Conservation (phyloP, 1,284 basidiomycete genomes). For the Porogramme epimiltina region DNA sequence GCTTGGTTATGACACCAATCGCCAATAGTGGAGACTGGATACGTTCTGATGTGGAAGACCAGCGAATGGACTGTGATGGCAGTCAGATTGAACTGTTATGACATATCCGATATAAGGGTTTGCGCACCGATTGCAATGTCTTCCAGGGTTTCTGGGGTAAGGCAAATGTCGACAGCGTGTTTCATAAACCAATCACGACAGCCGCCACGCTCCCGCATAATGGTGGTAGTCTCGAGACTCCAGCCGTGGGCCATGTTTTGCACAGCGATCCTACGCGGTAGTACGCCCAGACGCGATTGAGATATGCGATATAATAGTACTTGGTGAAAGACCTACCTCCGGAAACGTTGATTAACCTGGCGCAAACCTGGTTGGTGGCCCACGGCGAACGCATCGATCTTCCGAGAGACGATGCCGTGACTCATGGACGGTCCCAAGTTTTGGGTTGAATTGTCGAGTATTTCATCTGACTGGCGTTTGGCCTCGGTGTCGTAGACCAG, state of each 20-base stretch:
- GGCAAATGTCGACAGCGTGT: not conserved
- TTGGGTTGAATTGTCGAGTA: no score
- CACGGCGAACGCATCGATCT: no score
- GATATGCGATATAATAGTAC: no score
- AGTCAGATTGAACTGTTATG: not conserved
- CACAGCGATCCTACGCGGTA: not conserved
- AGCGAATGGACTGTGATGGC: not conserved
- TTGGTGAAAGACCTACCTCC: no score
- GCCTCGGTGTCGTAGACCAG: not conserved
- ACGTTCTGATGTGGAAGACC: conserved; percentile 7
- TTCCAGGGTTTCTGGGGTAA: not conserved
- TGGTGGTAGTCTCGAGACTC: conserved; percentile 6
- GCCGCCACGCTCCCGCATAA: conserved; percentile 4
- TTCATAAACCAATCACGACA: conserved; percentile 10
- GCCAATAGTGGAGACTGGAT: not conserved
- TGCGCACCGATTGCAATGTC: conserved; percentile 10
- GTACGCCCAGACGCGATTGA: not conserved
- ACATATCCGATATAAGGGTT: not conserved
- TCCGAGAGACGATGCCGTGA: no score
- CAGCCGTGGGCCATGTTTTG: conserved; percentile 7
- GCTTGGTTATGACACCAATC: no score
- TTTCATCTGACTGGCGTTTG: no score
- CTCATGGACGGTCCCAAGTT: no score
- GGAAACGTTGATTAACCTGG: no score
- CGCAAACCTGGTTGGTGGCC: no score